These are phyloP conservation scores for Coprinopsis sp. DNA, from an alignment of 768 basidiomycete genomes.

Conservation along the genomic window DNA sequence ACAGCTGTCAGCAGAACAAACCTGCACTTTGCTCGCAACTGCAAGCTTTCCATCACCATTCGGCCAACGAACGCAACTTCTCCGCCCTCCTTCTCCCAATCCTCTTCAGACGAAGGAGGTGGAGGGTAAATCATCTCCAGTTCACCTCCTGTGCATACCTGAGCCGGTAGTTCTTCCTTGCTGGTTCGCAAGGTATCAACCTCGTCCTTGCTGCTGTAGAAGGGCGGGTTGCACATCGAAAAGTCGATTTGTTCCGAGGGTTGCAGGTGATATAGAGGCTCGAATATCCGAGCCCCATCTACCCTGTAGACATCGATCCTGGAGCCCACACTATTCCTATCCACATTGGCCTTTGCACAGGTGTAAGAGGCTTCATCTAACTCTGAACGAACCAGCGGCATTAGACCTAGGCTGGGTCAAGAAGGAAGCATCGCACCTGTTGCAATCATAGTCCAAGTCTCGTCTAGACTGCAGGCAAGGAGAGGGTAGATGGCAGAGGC, in stretches of 20 bases:
- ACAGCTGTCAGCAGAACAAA: conserved; percentile 23
- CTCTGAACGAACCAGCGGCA: conserved; percentile 39
- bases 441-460: conserved; percentile 56
- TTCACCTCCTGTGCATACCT: conserved; percentile 1
- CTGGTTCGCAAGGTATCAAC: conserved; percentile 46
- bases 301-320: conserved; percentile 47
- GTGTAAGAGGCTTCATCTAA: conserved; percentile 59
- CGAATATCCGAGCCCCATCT: conserved; percentile 11
- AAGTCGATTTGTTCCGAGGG: conserved; percentile 74
- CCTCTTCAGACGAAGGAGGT: not conserved
- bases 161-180: conserved; percentile 48
- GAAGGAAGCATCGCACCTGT: conserved; percentile 48
- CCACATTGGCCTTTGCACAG: conserved; percentile 55
- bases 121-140: not conserved
- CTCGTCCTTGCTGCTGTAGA: conserved; percentile 77
- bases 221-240: conserved; percentile 96
- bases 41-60: conserved; percentile 75
- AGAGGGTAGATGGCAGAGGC: conserved; percentile 88
- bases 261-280: too few species aligned
- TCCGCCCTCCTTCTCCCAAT: conserved; percentile 47
- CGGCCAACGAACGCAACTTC: conserved; percentile 71
- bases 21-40: conserved; percentile 51
- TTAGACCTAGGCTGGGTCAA: not conserved
- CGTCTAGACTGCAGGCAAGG: conserved; percentile 52
- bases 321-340: conserved; percentile 46